Conservation (phyloP, 352 stramenopile species). For the Globisporangium irregulare region DNA sequence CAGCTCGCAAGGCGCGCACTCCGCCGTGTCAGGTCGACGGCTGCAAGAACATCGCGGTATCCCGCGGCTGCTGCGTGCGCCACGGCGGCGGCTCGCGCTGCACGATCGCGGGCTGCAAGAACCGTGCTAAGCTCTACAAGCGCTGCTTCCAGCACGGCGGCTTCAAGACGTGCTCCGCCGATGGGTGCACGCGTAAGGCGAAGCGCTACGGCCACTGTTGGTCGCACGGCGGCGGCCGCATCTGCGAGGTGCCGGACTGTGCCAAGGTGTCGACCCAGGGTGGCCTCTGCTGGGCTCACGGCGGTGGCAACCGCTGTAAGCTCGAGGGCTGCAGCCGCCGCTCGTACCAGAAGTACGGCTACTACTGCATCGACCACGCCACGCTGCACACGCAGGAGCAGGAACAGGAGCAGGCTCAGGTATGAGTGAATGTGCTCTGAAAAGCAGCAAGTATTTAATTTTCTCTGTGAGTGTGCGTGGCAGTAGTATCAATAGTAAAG, state of each 20-base stretch:
- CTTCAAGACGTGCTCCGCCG: slow-evolving; percentile 61
- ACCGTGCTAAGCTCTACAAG: slow-evolving; percentile 72
- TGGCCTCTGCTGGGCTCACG: slow-evolving; percentile 74
- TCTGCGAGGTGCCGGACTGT: slow-evolving; percentile 57
- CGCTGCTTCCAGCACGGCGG: slow-evolving; percentile 77
- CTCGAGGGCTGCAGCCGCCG: slow-evolving; percentile 64
- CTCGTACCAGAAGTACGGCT: slow-evolving; percentile 76
- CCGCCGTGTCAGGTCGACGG: slow-evolving; percentile 60
- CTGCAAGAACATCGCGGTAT: slow-evolving; percentile 55
- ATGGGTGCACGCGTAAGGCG: slow-evolving; percentile 65
- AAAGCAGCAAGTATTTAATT: slow-evolving; percentile 5
- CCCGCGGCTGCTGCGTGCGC: slow-evolving; percentile 33
- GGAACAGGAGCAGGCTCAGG: neutral
- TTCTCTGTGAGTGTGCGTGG: slow-evolving; percentile 1
- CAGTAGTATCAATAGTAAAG: slow-evolving; percentile 3
- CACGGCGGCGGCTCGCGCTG: slow-evolving; percentile 39
- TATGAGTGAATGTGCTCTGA: neutral
- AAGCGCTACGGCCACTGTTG: slow-evolving; percentile 84
- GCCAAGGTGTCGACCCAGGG: slow-evolving; percentile 65
- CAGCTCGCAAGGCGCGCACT: slow-evolving; percentile 40
- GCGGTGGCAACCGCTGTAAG: slow-evolving; percentile 71
- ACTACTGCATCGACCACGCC: slow-evolving; percentile 62
- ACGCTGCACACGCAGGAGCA: slow-evolving; percentile 13
- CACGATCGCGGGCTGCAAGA: slow-evolving; percentile 50
- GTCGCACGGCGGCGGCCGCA: slow-evolving; percentile 65